Evolutionary conservation across 495 filamentous ascomycete species (phyloP).

Genomic region (Talaromyces borbonicus): DNA sequence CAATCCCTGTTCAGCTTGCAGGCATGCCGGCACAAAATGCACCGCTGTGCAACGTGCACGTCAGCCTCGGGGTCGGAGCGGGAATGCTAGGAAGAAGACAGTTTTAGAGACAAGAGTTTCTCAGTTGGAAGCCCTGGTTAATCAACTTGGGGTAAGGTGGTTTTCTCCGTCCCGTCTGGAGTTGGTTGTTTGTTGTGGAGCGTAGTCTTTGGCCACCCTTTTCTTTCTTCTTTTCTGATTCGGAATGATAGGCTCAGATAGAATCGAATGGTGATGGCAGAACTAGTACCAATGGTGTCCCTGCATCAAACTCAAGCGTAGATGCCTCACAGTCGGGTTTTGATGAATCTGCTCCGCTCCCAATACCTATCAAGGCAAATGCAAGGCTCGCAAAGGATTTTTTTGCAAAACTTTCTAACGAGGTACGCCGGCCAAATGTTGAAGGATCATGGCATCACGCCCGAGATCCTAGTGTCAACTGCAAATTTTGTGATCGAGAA

Average conservation of each 20-base stretch:
- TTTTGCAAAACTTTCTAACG: neutral
- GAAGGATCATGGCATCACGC: too few relatives aligned
- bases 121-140: neutral
- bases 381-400: neutral
- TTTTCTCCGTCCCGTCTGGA: neutral
- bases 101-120: neutral
- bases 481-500: too few relatives aligned
- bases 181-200: neutral
- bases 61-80: conserved; percentile 34
- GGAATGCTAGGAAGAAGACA: conserved; percentile 9
- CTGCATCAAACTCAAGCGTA: too few relatives aligned
- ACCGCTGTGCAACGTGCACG: conserved; percentile 32
- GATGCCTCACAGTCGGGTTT: neutral
- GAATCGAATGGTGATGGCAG: neutral
- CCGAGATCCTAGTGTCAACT: too few relatives aligned
- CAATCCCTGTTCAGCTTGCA: conserved; percentile 63
- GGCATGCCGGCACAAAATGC: conserved; percentile 50
- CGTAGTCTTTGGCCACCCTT: too few relatives aligned
- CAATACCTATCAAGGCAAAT: conserved; percentile 1
- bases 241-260: neutral
- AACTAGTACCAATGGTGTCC: too few relatives aligned
- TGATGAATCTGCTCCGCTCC: neutral
- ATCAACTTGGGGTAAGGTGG: neutral
- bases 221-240: too few relatives aligned
- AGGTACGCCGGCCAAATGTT: neutral